Percentiles rank a stretch among this genome's conserved stretches.
Conservation (phyloP, 176 grass and related monocot genomes). For the Zea luxurians region DNA sequence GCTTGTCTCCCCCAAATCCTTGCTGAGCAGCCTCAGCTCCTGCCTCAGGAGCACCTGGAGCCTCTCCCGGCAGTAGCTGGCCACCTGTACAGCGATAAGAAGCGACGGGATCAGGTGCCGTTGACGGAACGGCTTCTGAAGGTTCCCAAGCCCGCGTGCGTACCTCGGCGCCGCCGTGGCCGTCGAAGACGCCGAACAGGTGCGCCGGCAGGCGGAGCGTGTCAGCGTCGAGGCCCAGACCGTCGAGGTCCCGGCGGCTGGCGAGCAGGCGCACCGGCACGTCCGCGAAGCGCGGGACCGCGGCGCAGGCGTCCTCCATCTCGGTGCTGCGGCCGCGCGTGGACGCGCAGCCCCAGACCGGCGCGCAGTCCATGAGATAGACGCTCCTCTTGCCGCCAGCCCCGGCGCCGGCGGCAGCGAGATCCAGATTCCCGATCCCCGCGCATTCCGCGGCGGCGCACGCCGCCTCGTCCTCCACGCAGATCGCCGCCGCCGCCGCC, state of each 20-base stretch:
- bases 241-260: constrained; percentile 48
- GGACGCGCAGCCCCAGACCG: constrained; percentile 67
- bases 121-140: background rate
- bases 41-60: constrained; percentile 48
- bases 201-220: constrained; percentile 56
- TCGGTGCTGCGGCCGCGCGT: constrained; percentile 60
- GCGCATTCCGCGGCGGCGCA: constrained; percentile 35
- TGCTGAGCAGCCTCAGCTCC: constrained; percentile 34
- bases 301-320: constrained; percentile 77
- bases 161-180: constrained; percentile 75
- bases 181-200: constrained; percentile 73
- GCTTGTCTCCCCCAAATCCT: constrained; percentile 13
- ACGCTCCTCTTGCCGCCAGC: constrained; percentile 52
- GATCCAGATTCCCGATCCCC: constrained; percentile 41
- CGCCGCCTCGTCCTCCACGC: constrained; percentile 38
- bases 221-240: constrained; percentile 46
- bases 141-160: background rate
- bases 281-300: constrained; percentile 55
- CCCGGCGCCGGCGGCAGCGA: background rate
- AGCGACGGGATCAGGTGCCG: background rate
- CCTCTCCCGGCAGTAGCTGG: constrained; percentile 61
- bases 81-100: constrained; percentile 34
- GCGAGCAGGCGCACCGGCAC: constrained; percentile 73
- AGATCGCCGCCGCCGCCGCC: constrained; percentile 41
- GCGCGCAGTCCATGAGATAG: constrained; percentile 58